Evolutionary conservation across 768 basidiomycete species (phyloP).

Genomic region (Kwoniella mangroviensis): DNA sequence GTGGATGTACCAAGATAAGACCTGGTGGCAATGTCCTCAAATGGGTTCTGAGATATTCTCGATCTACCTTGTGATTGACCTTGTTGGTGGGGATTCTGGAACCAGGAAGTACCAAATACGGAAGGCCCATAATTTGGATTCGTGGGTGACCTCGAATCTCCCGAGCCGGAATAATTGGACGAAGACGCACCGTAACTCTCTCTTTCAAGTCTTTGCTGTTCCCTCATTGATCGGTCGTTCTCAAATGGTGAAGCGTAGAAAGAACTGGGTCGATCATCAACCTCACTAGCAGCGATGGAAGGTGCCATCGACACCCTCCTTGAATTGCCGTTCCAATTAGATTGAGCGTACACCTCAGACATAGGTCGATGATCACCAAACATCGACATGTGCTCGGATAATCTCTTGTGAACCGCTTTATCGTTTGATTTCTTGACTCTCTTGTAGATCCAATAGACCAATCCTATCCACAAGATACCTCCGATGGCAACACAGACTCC

Average conservation of each 20-base stretch:
- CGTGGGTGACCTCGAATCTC: conserved; percentile 30
- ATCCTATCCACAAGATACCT: conserved; percentile 72
- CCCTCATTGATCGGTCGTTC: conserved; percentile 44
- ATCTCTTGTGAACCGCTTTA: conserved; percentile 70
- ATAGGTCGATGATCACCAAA: conserved; percentile 41
- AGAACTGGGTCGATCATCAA: conserved; percentile 54
- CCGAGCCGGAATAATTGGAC: conserved; percentile 28
- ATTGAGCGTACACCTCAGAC: conserved; percentile 22
- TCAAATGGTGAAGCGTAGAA: conserved; percentile 57
- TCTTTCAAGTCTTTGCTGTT: conserved; percentile 29
- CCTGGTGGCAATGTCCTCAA: conserved; percentile 54
- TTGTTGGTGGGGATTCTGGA: conserved; percentile 31
- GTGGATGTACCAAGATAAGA: conserved; percentile 43
- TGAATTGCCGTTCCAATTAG: conserved; percentile 12
- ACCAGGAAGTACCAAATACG: conserved; percentile 49
- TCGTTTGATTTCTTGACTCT: conserved; percentile 70
- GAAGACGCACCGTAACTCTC: conserved; percentile 24
- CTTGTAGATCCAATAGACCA: conserved; percentile 73
- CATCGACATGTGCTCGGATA: conserved; percentile 65
- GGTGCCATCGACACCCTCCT: conserved; percentile 36
- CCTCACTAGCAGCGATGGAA: conserved; percentile 52
- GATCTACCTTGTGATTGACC: conserved; percentile 23
- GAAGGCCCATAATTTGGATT: conserved; percentile 26
- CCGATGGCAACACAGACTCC: conserved; percentile 85
- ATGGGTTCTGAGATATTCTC: conserved; percentile 51